Evolutionary conservation across 2,329 filamentous ascomycete species (phyloP), one percentile per base, ranked within the genome.

Genomic region (Aspergillus fijiensis): DNA sequence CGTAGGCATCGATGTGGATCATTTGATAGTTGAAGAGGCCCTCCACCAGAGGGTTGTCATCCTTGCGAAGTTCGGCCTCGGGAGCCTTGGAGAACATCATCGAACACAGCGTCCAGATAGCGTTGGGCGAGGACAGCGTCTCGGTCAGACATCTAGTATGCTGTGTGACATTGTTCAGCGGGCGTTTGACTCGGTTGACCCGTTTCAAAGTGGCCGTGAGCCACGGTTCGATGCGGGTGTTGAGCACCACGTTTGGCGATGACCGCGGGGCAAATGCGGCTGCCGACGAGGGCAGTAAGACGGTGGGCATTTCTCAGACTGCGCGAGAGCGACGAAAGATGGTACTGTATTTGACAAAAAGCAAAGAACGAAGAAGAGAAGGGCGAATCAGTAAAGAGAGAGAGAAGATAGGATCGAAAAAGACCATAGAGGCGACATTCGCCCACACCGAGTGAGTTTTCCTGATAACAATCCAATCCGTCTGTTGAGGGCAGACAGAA

Each of bases 141-240:
- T 98, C 95, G 60, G 93, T 96, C 71, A 99, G 85, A 80, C 94
- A 98, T 83, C 91, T 87, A 70, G 93, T 92, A 81, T 98, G 95
- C 77, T 99, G 95, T 60, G 91, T 89, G 52, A 97, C 91, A 77
- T 91, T 97, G 85, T 99, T 99, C 78, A 98, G 86, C 63, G 95
- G 94, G 70, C 95, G 90, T 86, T 98, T 99, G 71, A 97, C 88
- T 69, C 90, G 87, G 84, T 96, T 98, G 81, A 97, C 92, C 77
- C 95, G 89, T 85, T 98, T 98, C 72, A 99, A 84, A 11, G 93
- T 96, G 74, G 93, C 91, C 39, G 95, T 99, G 78, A 98, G 85
- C 95, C 95, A 99, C 61, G 92, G 90, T 81, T 97, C 93, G 72
- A 96, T 87, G 82, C 95, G 96, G 75, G 89, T 89, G 73, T 89